Conservation (phyloP, 805 yeast genomes). For the Schwanniomyces occidentalis region DNA sequence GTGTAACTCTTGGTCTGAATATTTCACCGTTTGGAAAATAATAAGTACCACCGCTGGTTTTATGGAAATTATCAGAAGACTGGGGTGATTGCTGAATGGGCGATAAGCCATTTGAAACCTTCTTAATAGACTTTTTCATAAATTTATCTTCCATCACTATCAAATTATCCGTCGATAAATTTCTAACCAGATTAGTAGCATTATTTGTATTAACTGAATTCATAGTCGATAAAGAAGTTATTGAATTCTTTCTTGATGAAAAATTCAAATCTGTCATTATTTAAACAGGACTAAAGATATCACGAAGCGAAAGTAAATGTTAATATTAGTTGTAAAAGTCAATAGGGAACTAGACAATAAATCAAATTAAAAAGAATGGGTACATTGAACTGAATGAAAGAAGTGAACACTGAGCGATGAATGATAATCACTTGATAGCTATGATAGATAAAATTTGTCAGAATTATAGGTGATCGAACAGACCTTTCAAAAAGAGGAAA, state of each 20-base stretch:
- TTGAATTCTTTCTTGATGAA: constrained; percentile 31
- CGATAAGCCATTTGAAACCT: constrained; percentile 12
- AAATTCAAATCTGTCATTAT: constrained; percentile 1
- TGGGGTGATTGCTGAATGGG: constrained; percentile 2
- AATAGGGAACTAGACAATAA: too few species aligned
- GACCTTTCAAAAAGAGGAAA: too few species aligned
- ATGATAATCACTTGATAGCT: too few species aligned
- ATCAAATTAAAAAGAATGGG: too few species aligned
- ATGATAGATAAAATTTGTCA: too few species aligned
- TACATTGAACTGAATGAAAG: too few species aligned
- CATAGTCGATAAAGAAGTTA: constrained; percentile 28
- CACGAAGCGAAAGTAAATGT: too few species aligned
- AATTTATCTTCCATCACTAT: constrained; percentile 40
- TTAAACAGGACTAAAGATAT: too few species aligned
- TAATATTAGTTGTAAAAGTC: too few species aligned
- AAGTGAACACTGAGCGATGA: too few species aligned
- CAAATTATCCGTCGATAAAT: constrained; percentile 40
- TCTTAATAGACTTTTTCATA: constrained; percentile 35
- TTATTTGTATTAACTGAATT: constrained; percentile 7
- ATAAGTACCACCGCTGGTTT: constrained; percentile 24
- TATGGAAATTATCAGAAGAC: constrained; percentile 7
- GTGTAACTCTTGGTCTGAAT: constrained; percentile 47
- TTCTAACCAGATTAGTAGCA: constrained; percentile 19
- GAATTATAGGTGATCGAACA: too few species aligned
- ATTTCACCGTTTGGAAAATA: constrained; percentile 57